phyloP scores from a whole-genome alignment of 768 basidiomycete species.

The Chalciporus piperatus region DNA sequence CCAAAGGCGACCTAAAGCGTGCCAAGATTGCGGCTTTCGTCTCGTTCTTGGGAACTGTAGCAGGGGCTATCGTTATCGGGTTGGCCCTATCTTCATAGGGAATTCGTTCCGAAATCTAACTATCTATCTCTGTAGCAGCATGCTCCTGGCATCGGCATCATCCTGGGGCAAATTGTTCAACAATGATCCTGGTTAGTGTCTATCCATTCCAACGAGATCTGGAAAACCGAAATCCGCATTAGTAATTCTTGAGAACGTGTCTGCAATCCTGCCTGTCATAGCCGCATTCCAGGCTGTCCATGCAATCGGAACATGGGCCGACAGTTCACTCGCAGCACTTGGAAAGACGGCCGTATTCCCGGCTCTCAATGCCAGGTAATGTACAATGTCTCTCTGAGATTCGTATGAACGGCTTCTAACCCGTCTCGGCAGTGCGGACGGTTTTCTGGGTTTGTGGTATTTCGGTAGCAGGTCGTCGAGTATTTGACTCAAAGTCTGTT shows the following conservation, averaged over 20 bases:
- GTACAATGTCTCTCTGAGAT: background rate
- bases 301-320: conserved; percentile 20
- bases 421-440: conserved; percentile 14
- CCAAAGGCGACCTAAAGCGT: conserved; percentile 14
- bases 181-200: conserved; percentile 40
- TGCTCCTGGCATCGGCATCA: conserved; percentile 43
- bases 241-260: conserved; percentile 43
- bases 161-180: conserved; percentile 63
- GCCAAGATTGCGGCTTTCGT: conserved; percentile 18
- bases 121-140: conserved; percentile 24
- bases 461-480: background rate
- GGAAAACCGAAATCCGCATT: conserved; percentile 17
- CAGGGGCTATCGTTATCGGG: conserved; percentile 11
- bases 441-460: conserved; percentile 31
- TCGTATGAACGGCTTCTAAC: background rate
- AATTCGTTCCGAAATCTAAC: background rate
- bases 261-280: conserved; percentile 47
- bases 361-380: conserved; percentile 22
- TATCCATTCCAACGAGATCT: background rate
- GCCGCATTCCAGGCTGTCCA: conserved; percentile 25
- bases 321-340: conserved; percentile 14
- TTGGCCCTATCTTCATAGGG: background rate
- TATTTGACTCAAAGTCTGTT: background rate
- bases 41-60: conserved; percentile 16
- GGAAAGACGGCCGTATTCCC: conserved; percentile 23